A percentile compares a stretch with the other conserved stretches of the same genome.
Evolutionary conservation across 192 early-diverging fungal genomes (phyloP).

Genomic region (Cladochytrium replicatum): DNA sequence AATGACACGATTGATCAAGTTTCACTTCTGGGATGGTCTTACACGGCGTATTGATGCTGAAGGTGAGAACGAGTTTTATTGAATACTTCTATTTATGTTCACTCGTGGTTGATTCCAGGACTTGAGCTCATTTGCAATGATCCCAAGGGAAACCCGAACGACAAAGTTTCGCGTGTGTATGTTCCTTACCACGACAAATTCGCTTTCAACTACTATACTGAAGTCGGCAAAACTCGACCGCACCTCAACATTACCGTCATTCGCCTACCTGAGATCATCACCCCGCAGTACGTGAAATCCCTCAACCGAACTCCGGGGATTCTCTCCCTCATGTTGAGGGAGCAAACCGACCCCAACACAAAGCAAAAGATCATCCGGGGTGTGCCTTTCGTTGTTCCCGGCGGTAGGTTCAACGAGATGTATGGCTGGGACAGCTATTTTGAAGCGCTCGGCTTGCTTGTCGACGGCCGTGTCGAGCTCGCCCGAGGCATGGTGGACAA

Average conservation of each 20-base stretch:
- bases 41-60: conserved; percentile 55
- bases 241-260: conserved; percentile 72
- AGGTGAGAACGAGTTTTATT: too few relatives aligned
- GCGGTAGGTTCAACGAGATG: conserved; percentile 98
- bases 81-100: too few relatives aligned
- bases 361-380: conserved; percentile 24
- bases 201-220: conserved; percentile 69
- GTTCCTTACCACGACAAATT: conserved; percentile 74
- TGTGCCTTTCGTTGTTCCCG: conserved; percentile 93
- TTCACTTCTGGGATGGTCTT: conserved; percentile 94
- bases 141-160: conserved; percentile 73
- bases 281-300: conserved; percentile 80
- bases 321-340: conserved; percentile 63
- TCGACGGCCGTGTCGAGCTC: conserved; percentile 76
- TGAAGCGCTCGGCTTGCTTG: conserved; percentile 77
- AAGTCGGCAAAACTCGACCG: conserved; percentile 50
- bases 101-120: too few relatives aligned
- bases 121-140: conserved; percentile 86
- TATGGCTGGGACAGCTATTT: conserved; percentile 98
- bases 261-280: conserved; percentile 73
- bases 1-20: conserved; percentile 79
- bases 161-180: conserved; percentile 81
- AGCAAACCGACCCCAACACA: conserved; percentile 12
- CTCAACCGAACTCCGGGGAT: conserved; percentile 90
- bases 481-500: conserved; percentile 95